Percentiles rank a stretch among this genome's conserved stretches.
Conservation (phyloP, 2,329 filamentous ascomycete genomes). For the Didymellaceae sp. region DNA sequence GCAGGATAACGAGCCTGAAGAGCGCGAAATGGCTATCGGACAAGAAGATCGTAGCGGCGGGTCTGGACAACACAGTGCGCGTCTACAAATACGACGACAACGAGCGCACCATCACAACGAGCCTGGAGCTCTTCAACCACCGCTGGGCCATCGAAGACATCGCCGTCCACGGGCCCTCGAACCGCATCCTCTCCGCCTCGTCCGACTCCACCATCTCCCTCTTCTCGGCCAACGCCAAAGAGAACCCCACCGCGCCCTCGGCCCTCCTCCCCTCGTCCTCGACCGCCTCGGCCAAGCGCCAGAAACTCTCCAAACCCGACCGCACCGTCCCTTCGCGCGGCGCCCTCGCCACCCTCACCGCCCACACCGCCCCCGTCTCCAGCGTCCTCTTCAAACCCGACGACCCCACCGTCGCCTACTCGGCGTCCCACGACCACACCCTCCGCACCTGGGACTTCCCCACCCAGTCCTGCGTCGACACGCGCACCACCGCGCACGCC, state of each 20-base stretch:
- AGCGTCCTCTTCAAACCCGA: constrained; percentile 83
- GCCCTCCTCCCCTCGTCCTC: constrained; percentile 71
- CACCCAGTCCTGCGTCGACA: constrained; percentile 78
- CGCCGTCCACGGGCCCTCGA: constrained; percentile 74
- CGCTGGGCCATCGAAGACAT: constrained; percentile 75
- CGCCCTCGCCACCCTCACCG: constrained; percentile 73
- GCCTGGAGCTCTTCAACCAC: constrained; percentile 85
- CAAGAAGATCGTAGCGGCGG: constrained; percentile 79
- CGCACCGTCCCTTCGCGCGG: constrained; percentile 74
- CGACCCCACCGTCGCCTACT: constrained; percentile 89
- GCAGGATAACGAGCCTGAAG: constrained; percentile 72
- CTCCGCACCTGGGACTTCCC: constrained; percentile 90
- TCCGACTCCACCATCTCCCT: constrained; percentile 84
- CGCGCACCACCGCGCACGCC: constrained; percentile 81
- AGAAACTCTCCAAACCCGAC: constrained; percentile 69
- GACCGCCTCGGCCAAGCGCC: constrained; percentile 72
- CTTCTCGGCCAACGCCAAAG: constrained; percentile 82
- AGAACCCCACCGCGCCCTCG: constrained; percentile 75
- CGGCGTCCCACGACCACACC: constrained; percentile 87
- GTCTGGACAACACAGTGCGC: constrained; percentile 83
- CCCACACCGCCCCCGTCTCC: constrained; percentile 76
- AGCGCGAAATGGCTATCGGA: constrained; percentile 82
- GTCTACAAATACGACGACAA: constrained; percentile 87
- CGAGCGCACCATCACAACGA: constrained; percentile 69
- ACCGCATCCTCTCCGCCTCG: constrained; percentile 83